A percentile compares a stretch with the other conserved stretches of the same genome.
phyloP scores from a whole-genome alignment of 2,329 filamentous ascomycete genomes.

The Penicillium sclerotiorum region DNA sequence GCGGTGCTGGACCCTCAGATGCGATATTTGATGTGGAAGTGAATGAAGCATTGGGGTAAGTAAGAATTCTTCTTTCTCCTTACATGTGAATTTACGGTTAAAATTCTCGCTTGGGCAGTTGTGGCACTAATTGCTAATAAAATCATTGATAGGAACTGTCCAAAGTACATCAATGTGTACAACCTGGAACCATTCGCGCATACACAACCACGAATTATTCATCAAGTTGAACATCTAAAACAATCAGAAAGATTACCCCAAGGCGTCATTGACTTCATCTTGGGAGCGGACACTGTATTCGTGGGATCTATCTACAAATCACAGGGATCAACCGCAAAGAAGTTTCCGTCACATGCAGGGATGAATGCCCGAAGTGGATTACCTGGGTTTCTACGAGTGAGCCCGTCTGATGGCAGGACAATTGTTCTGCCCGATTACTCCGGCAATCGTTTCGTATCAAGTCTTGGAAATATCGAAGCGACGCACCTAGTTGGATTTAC shows the following conservation, averaged over 20 bases:
- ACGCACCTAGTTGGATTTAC: constrained; percentile 23
- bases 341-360: constrained; percentile 20
- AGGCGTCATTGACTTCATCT: constrained; percentile 14
- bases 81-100: too few relatives aligned
- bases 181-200: constrained; percentile 9
- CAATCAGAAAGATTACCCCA: constrained; percentile 9
- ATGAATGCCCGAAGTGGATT: constrained; percentile 26
- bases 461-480: constrained; percentile 23
- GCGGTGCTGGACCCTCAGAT: background rate
- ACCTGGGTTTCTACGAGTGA: constrained; percentile 23
- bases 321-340: background rate
- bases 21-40: constrained; percentile 10
- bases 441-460: constrained; percentile 20
- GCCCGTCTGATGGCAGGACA: constrained; percentile 16
- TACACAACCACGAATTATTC: background rate
- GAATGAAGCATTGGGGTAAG: constrained; percentile 15
- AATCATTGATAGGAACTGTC: constrained; percentile 12
- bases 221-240: constrained; percentile 1
- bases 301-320: constrained; percentile 13
- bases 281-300: constrained; percentile 12
- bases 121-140: background rate
- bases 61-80: background rate
- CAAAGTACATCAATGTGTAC: constrained; percentile 18
- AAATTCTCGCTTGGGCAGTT: too few relatives aligned
- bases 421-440: constrained; percentile 24